Percentiles rank a stretch among this genome's conserved stretches.
Conservation (phyloP, 306 rosid species). For the Lathyrus tuberosus region DNA sequence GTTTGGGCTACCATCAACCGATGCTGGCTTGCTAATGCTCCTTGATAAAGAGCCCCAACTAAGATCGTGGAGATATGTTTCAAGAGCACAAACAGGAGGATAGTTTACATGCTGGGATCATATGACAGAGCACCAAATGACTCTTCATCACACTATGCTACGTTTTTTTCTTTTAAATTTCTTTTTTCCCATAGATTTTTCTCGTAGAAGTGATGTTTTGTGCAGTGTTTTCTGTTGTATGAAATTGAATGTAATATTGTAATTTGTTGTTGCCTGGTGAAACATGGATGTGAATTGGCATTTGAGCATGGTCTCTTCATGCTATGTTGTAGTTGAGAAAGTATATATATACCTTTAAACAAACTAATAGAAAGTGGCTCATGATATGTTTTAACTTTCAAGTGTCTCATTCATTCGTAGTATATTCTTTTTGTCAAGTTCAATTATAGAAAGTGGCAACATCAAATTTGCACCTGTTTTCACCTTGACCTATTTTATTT, state of each 20-base stretch:
- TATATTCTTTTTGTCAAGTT: background rate
- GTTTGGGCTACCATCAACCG: conserved; percentile 62
- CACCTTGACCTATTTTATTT: background rate
- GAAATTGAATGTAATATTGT: conserved; percentile 46
- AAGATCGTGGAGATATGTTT: conserved; percentile 81
- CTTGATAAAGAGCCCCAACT: conserved; percentile 62
- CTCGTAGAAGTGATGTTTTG: conserved; percentile 46
- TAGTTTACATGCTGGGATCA: conserved; percentile 37
- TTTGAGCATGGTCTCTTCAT: conserved; percentile 38
- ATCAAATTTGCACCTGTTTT: background rate
- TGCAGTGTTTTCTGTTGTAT: conserved; percentile 51
- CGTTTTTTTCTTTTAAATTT: conserved; percentile 9
- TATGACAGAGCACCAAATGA: conserved; percentile 40
- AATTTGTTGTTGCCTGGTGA: conserved; percentile 49
- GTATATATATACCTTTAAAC: conserved; percentile 36
- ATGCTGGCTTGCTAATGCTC: conserved; percentile 76
- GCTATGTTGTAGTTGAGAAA: conserved; percentile 46
- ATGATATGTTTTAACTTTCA: conserved; percentile 40
- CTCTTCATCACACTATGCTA: conserved; percentile 34
- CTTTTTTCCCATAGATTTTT: conserved; percentile 46
- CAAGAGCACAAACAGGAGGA: conserved; percentile 61
- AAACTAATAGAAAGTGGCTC: too few species aligned
- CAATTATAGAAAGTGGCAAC: background rate
- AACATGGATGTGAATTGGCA: conserved; percentile 40
- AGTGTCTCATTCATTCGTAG: conserved; percentile 35